Base-by-base conservation (phyloP, 2,329 filamentous ascomycete species). In the Hymenoscyphus fraxineus region DNA sequence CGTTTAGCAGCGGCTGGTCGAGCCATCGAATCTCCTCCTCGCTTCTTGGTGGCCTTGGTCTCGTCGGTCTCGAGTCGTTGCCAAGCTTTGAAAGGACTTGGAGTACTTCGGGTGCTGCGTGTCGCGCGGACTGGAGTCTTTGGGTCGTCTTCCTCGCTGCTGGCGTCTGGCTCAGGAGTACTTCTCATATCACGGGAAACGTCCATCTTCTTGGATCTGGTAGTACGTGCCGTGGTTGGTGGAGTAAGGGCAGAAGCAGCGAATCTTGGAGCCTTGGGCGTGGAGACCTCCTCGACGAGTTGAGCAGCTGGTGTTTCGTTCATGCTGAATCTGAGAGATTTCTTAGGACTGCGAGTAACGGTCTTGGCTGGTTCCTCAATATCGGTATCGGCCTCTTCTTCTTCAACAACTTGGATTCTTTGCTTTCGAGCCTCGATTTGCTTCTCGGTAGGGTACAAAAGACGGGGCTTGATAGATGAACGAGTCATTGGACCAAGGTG, bases 381-480 rank as follows among this genome's bases (percentile, higher is more conserved):
- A 67, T 84, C 82, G 31, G 81, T 84, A 54, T 77, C 71, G 6
- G 81, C 82, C 71, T 84, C 82, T 66, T 80, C 74, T 64, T 80
- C 77, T 65, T 84, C 85, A 70, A 88, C 85, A 80, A 71, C 88
- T 82, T 41, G 85, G 85, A 64, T 77, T 75, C 72, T 90, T 86
- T 61, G 87, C 85, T 61, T 87, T 82, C 60, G 86, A 82, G 77
- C 70, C 73, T 77, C 70, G 74, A 79, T 69, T 81, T 81, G 67
- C 79, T 79, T 51, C 78, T 77, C 3, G 47, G 68, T 61, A 39
- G 73, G 85, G 77, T 92, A 93, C 7, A 93, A 82, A 9, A 92
- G 83, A 40, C 88, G 86, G 15, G 90, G 90, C 76, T 90, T 88
- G 74, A 93, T 82, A 1, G 84, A 80, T n/a, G 88, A 87, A 64